A percentile compares a stretch with the other conserved stretches of the same genome.
These are phyloP conservation scores for Tremellales sp. DNA, from an alignment of 1,284 basidiomycete species.

Conservation along the genomic window DNA sequence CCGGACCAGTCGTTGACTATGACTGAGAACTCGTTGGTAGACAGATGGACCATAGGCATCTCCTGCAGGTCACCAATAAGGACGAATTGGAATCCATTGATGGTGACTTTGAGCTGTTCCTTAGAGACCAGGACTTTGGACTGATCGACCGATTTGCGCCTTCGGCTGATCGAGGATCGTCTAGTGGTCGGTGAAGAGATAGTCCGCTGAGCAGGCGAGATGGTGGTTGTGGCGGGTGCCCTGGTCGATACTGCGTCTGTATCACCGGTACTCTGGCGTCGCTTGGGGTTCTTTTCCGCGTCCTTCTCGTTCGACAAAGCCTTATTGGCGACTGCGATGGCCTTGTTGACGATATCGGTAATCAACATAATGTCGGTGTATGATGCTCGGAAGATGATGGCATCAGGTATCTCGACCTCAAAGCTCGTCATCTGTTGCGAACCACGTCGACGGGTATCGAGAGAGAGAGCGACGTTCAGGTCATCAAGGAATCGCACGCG, in stretches of 20 bases:
- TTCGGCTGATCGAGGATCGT: slow-evolving; percentile 51
- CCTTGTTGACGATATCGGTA: slow-evolving; percentile 81
- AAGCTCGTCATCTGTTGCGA: slow-evolving; percentile 77
- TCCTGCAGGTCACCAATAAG: slow-evolving; percentile 94
- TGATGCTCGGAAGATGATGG: slow-evolving; percentile 87
- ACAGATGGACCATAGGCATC: slow-evolving; percentile 87
- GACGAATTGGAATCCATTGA: slow-evolving; percentile 89
- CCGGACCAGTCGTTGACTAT: slow-evolving; percentile 90
- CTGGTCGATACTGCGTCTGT: slow-evolving; percentile 20
- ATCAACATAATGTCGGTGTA: slow-evolving; percentile 91
- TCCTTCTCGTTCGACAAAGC: slow-evolving; percentile 23
- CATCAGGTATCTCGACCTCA: slow-evolving; percentile 70
- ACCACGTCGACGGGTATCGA: slow-evolving; percentile 74
- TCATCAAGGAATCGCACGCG: slow-evolving; percentile 91
- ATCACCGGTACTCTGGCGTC: slow-evolving; percentile 6
- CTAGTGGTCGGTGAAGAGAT: slow-evolving; percentile 10
- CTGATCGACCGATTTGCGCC: slow-evolving; percentile 48
- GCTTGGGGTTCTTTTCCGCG: slow-evolving; percentile 1
- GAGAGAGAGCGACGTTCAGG: slow-evolving; percentile 78
- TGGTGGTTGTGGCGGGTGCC: background rate
- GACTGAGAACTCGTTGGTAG: slow-evolving; percentile 78
- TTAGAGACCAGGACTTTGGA: slow-evolving; percentile 65
- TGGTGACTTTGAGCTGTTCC: slow-evolving; percentile 75
- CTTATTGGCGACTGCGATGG: slow-evolving; percentile 59
- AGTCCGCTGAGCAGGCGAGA: slow-evolving; percentile 6